Conservation (phyloP, 768 basidiomycete genomes). For the Phlegmacium glaucopus region DNA sequence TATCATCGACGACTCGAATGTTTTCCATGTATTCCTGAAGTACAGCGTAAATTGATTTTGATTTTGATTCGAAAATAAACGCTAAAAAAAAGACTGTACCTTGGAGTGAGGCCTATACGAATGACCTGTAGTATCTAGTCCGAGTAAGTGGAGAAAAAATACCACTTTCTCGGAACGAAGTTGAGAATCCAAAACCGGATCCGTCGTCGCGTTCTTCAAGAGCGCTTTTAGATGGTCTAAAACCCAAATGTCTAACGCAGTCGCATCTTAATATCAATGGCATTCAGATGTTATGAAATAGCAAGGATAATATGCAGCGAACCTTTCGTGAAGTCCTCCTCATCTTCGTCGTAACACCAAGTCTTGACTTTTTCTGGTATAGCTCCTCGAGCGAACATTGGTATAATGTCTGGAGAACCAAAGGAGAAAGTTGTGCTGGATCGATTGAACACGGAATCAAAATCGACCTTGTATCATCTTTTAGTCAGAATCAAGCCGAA, state of each 20-base stretch:
- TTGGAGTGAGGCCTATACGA: slow-evolving; percentile 80
- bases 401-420: slow-evolving; percentile 85
- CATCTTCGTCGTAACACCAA: slow-evolving; percentile 74
- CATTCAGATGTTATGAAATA: not conserved
- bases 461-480: slow-evolving; percentile 50
- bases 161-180: slow-evolving; percentile 60
- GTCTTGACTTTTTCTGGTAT: slow-evolving; percentile 63
- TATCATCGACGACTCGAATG: slow-evolving; percentile 72
- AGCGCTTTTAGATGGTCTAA: slow-evolving; percentile 62
- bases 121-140: slow-evolving; percentile 85
- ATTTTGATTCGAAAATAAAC: not conserved
- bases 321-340: slow-evolving; percentile 89
- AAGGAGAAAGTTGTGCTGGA: slow-evolving; percentile 78
- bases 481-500: slow-evolving; percentile 20
- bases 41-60: no score
- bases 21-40: slow-evolving; percentile 92
- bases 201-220: slow-evolving; percentile 58
- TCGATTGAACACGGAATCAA: slow-evolving; percentile 87
- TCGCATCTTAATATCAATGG: slow-evolving; percentile 52
- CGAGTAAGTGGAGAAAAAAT: slow-evolving; percentile 82
- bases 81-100: slow-evolving; percentile 31
- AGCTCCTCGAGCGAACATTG: slow-evolving; percentile 82
- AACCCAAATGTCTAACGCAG: slow-evolving; percentile 75
- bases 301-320: not conserved
- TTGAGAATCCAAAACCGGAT: slow-evolving; percentile 44